Base-by-base conservation (phyloP, 352 stramenopile genomes). In the Phytophthora sp. region DNA sequence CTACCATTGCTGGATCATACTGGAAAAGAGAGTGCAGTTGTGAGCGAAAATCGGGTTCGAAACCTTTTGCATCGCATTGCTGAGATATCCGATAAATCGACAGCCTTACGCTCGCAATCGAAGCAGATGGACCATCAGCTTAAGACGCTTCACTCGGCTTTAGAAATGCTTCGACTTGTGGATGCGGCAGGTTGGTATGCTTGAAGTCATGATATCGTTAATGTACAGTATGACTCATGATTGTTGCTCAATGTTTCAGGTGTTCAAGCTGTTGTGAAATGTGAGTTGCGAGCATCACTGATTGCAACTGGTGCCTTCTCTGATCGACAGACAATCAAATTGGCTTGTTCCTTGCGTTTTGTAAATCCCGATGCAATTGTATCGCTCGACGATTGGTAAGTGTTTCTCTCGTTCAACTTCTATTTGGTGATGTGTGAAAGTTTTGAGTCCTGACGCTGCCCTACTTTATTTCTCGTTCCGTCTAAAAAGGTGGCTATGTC, bases 41-140 rank as follows among this genome's bases (percentile, higher is more conserved):
- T 9, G 48, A 75, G 41, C 21, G 64, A 81, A 23, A 54, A 46
- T 32, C 59, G 63, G 8, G 59, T 84, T 44, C 74, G 74, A 17
- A 67, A 69, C 27, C 50, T 84, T 7, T 48, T 87, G 12, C 58
- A 74, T 37, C 56, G 58, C 13, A 87, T 87, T 28, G 55, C 69
- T 7, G 54, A 77, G 9, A 50, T 80, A 24, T 82, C 77, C 21
- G 51, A 43, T 6, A 45, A 77, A 26, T 79, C 74, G 17, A 53
- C 46, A 15, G 39, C 20, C 17, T 50, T 82, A n/a, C 54, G 54
- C 5, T 18, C 51, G 2, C 61, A 74, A 17, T 89, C 79, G 15
- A 54, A 69, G 31, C 54, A 71, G 26, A 57, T 84, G 30, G 76
- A 85, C 23, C 10, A 35, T 11, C 62, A 84, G 11, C 60, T 92